Percentiles rank a stretch among this genome's conserved stretches.
Conservation (phyloP, 1,139 yeast species). For the Waltiozyma sp. region DNA sequence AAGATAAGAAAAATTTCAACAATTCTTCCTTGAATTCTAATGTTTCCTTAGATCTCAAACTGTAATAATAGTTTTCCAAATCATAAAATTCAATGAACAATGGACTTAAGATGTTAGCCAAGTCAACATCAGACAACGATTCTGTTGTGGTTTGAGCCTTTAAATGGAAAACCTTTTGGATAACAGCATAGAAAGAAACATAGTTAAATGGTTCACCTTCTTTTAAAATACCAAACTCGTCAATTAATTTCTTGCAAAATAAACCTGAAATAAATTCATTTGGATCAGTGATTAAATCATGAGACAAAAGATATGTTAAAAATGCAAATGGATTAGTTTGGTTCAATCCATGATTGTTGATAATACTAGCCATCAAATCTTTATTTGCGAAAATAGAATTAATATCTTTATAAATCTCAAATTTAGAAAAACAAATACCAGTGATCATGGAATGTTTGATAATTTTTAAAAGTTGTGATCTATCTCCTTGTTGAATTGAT, state of each 20-base stretch:
- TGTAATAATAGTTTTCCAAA: slow-evolving; percentile 36
- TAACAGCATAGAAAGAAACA: slow-evolving; percentile 18
- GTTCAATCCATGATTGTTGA: slow-evolving; percentile 22
- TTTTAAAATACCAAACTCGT: slow-evolving; percentile 12
- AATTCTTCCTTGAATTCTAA: slow-evolving; percentile 20
- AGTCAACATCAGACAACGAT: neutral
- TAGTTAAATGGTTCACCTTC: slow-evolving; percentile 10
- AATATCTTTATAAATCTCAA: slow-evolving; percentile 17
- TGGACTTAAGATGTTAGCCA: slow-evolving; percentile 19
- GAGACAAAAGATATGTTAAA: slow-evolving; percentile 10
- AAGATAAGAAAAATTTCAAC: slow-evolving; percentile 13
- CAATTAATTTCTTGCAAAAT: slow-evolving; percentile 20
- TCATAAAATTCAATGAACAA: slow-evolving; percentile 41
- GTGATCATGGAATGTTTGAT: slow-evolving; percentile 27
- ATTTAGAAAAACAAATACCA: slow-evolving; percentile 17
- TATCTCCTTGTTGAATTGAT: slow-evolving; percentile 23
- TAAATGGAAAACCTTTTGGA: slow-evolving; percentile 14
- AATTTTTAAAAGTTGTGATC: slow-evolving; percentile 23
- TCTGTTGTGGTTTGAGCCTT: neutral
- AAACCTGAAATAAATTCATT: slow-evolving; percentile 11
- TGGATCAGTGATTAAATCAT: neutral
- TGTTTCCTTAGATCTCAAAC: slow-evolving; percentile 28
- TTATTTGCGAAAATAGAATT: slow-evolving; percentile 21
- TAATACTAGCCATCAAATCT: slow-evolving; percentile 22
- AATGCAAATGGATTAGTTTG: slow-evolving; percentile 18